Evolutionary conservation across 1,284 basidiomycete genomes (phyloP), one percentile per base, ranked within the genome.

Genomic region (Puccinia polysora): DNA sequence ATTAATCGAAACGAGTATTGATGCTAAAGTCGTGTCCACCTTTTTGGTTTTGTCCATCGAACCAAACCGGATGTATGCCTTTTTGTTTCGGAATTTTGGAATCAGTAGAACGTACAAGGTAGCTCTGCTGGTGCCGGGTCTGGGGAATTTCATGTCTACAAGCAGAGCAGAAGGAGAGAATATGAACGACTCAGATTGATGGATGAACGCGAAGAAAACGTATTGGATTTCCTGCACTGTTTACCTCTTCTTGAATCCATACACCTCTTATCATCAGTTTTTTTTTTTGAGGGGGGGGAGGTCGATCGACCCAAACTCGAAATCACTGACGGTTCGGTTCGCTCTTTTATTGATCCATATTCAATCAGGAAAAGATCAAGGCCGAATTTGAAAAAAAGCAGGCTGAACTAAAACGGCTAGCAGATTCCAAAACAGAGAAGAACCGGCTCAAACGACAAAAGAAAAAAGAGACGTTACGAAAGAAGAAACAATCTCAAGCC

Each of bases 121-220:
- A 77, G 76, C 43, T 78, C 76, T 49, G 78, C 79, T 20, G 79
- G 79, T 14, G 79, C 79, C 12, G 79, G 79, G 4, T 77, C 76
- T 50, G 79, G 79, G 45, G 79, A 80, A 65, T 80, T 80, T 52
- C 96, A 99, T 79, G 96, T 99, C 3, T 99, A 98, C 83, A 98
- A 98, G 80, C 93, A 96, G 53, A 87, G 88, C 75, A 83, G 96
- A 74, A 84, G 95, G 78, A 84, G 94, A 78, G 96, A 99, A 82
- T 97, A 95, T 77, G 96, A 99, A 80, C 83, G 96, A 60, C 80
- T 98, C 68, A 91, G 90, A 81, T 77, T 95, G 8, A 87, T 99
- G 84, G 91, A 96, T 75, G 91, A 96, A 74, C 83, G 86, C 75
- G 81, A 86, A 8, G 83, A 85, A 77, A 88, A 89, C 81, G 95